Conservation (phyloP, 2,329 filamentous ascomycete species). For the Penicillium sp. region DNA sequence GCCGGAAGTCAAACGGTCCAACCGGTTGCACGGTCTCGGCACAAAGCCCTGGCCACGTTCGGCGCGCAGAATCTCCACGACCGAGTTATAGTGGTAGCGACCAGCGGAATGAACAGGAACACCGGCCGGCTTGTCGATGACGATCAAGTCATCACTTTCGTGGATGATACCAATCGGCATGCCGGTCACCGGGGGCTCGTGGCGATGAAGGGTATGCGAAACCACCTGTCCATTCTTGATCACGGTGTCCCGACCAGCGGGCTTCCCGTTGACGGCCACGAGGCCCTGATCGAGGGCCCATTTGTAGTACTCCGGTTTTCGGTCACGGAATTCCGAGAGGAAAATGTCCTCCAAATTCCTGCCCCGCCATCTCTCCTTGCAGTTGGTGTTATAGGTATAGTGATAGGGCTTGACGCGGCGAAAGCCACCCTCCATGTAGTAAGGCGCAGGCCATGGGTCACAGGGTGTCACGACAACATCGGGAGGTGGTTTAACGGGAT, state of each 20-base stretch:
- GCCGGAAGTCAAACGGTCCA: slow-evolving; percentile 89
- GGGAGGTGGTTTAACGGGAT: slow-evolving; percentile 26
- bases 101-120: slow-evolving; percentile 94
- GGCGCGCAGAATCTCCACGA: slow-evolving; percentile 88
- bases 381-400: slow-evolving; percentile 33
- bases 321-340: slow-evolving; percentile 84
- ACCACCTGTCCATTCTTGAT: slow-evolving; percentile 88
- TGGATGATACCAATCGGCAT: slow-evolving; percentile 78
- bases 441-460: slow-evolving; percentile 62
- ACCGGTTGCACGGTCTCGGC: slow-evolving; percentile 78
- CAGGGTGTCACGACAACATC: slow-evolving; percentile 34
- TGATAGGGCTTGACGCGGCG: slow-evolving; percentile 50
- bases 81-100: slow-evolving; percentile 91
- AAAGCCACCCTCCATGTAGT: slow-evolving; percentile 79
- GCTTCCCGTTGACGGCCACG: slow-evolving; percentile 77
- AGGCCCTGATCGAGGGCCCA: slow-evolving; percentile 72
- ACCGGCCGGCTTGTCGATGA: slow-evolving; percentile 94
- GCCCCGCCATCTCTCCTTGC: slow-evolving; percentile 86
- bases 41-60: slow-evolving; percentile 62
- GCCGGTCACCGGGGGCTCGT: slow-evolving; percentile 88
- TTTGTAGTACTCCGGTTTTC: slow-evolving; percentile 82
- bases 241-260: slow-evolving; percentile 63
- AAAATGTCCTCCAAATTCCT: slow-evolving; percentile 83
- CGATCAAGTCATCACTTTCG: slow-evolving; percentile 89
- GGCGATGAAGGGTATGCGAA: slow-evolving; percentile 89